Base-by-base conservation (phyloP, 1,284 basidiomycete species). In the Xerocomus amazonicus region DNA sequence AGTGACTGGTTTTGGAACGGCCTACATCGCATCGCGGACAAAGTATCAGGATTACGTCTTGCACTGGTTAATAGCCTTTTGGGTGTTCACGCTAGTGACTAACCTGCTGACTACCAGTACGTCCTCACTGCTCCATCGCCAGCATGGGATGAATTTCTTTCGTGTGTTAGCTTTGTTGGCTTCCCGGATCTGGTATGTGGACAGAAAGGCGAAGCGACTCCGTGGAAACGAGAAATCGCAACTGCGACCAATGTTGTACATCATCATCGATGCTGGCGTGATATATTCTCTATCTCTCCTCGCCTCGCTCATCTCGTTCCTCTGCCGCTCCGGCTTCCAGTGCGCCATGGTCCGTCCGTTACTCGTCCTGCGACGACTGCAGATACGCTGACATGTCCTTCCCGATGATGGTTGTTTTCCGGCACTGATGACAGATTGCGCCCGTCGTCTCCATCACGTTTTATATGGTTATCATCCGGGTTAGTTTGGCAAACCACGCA, bases 271-370 rank as follows among this genome's bases (percentile, higher is more conserved):
- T 19, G 56, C 63, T 4, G 60, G 62, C 4, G 17, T 38, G 29
- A 50, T 66, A 3, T 63, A 65, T 29, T 65, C 60, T 9, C 0
- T 56, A 28, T 46, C 49, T 9, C 60, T 66, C 13, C 28, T 65
- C 3, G 37, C 35, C 1, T 51, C 50, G 2, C 36, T 63, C 4
- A 27, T 61, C 5, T 55, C 50, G 23, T 61, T 52, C 13, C 4
- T 40, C 2, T 45, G n/a, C 2, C 9, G 19, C 8, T 45, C 44
- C 16, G 53, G 56, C 6, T 45, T 35, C n/a, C 48, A 56, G 47
- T 54, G 50, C 14, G 37, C 54, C 37, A 50, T 56, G 52, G 61
- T 64, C 12, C 49, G 49, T 26, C 38, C 29, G 9, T 23, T 23
- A 4, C 9, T 31, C 29, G 29, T 31, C 9, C 29, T 3, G 29